These are phyloP conservation scores for Aspergillus sp. DNA, from an alignment of 2,329 filamentous ascomycete genomes.

Conservation along the genomic window DNA sequence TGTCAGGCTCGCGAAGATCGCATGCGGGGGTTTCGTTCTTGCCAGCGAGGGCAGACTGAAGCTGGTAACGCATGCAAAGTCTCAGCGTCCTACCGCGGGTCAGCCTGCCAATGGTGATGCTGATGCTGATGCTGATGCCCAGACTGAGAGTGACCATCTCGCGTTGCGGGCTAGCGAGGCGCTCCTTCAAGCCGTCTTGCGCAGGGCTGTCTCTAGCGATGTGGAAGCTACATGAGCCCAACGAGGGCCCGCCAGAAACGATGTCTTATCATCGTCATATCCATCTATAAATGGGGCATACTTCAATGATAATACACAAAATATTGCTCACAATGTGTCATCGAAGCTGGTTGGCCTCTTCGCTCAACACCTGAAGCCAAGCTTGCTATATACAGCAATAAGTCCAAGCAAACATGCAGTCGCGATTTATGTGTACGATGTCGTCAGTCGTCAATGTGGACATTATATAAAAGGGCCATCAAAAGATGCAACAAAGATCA, in stretches of 20 bases:
- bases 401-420: background rate
- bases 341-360: too few species aligned
- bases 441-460: conserved; percentile 8
- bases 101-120: conserved; percentile 18
- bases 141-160: conserved; percentile 16
- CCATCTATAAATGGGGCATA: background rate
- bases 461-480: background rate
- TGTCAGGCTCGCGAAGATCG: conserved; percentile 36
- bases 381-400: background rate
- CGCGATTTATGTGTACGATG: background rate
- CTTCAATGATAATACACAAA: background rate
- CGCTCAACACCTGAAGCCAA: background rate
- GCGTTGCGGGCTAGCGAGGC: conserved; percentile 32
- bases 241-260: background rate
- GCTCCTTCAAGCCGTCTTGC: conserved; percentile 31
- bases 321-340: background rate
- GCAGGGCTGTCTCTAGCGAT: conserved; percentile 25
- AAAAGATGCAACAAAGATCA: background rate
- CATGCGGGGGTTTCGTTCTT: conserved; percentile 40
- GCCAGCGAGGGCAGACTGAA: conserved; percentile 40
- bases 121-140: conserved; percentile 10
- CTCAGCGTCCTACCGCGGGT: conserved; percentile 12
- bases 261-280: too few species aligned
- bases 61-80: conserved; percentile 26
- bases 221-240: conserved; percentile 1